Evolutionary conservation across 164 flowering plant species (phyloP).

Genomic region (Tetrastigma voinierianum): DNA sequence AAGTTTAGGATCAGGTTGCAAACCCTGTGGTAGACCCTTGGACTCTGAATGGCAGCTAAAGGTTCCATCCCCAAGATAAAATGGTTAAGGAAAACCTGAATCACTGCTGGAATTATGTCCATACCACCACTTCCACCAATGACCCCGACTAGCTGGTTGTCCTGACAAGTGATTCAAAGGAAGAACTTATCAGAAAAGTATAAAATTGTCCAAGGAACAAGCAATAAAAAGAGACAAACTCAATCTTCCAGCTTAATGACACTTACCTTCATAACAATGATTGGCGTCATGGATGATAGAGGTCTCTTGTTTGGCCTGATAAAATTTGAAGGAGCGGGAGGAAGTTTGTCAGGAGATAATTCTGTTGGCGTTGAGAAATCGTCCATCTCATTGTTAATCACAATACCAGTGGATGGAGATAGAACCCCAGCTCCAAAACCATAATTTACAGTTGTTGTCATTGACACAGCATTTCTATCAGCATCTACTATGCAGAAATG

Average conservation of each 20-base stretch:
- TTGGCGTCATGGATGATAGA: conserved; percentile 90
- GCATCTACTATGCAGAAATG: conserved; percentile 89
- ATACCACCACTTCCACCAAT: conserved; percentile 88
- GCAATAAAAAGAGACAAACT: not conserved
- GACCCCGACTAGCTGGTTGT: conserved; percentile 67
- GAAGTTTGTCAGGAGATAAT: conserved; percentile 50
- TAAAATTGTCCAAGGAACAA: not conserved
- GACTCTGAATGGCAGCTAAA: conserved; percentile 62
- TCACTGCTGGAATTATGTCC: conserved; percentile 70
- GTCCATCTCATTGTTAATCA: conserved; percentile 91
- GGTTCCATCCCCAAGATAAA: conserved; percentile 76
- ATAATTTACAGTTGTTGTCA: conserved; percentile 84
- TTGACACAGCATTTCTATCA: conserved; percentile 83
- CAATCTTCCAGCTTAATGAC: not conserved
- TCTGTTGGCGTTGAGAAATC: conserved; percentile 88
- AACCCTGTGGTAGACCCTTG: conserved; percentile 88
- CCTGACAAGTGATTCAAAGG: conserved; percentile 38
- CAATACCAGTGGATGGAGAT: conserved; percentile 85
- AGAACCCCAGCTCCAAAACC: conserved; percentile 69
- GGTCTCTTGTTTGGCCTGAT: conserved; percentile 83
- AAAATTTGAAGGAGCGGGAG: conserved; percentile 88
- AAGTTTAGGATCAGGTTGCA: not conserved
- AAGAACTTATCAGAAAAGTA: not conserved
- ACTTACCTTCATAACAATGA: conserved; percentile 73
- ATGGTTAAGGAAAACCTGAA: conserved; percentile 75